A percentile compares a stretch with the other conserved stretches of the same genome.
Evolutionary conservation across 148 eudicot genomes (phyloP).

Genomic region (Fagopyrum homotropicum): DNA sequence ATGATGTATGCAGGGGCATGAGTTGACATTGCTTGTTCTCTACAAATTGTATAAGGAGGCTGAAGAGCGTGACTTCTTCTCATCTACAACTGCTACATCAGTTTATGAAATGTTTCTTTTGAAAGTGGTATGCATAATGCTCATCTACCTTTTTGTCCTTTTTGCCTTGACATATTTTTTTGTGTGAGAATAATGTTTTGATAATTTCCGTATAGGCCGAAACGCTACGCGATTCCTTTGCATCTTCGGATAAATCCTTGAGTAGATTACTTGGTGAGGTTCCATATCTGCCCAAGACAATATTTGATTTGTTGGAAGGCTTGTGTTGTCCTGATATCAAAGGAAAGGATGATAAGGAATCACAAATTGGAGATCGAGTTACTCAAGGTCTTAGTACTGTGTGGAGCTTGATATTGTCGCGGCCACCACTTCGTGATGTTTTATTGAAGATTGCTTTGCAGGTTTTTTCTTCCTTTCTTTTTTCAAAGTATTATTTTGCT

Average conservation of each 20-base stretch:
- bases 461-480: slow-evolving; percentile 32
- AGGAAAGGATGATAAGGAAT: slow-evolving; percentile 61
- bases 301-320: slow-evolving; percentile 57
- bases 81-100: slow-evolving; percentile 80
- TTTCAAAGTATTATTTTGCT: background rate
- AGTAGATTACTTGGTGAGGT: slow-evolving; percentile 77
- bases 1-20: slow-evolving; percentile 69
- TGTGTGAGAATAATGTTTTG: slow-evolving; percentile 12
- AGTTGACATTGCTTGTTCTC: slow-evolving; percentile 91
- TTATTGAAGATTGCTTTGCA: slow-evolving; percentile 78
- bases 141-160: background rate
- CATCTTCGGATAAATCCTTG: slow-evolving; percentile 84
- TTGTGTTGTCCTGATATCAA: slow-evolving; percentile 68
- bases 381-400: slow-evolving; percentile 92
- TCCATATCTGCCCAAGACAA: slow-evolving; percentile 82
- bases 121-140: slow-evolving; percentile 53
- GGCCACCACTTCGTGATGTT: slow-evolving; percentile 73
- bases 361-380: slow-evolving; percentile 77
- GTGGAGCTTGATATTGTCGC: slow-evolving; percentile 74
- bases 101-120: slow-evolving; percentile 86
- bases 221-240: slow-evolving; percentile 80
- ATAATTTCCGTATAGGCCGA: slow-evolving; percentile 55
- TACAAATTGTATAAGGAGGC: slow-evolving; percentile 86
- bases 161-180: slow-evolving; percentile 4
- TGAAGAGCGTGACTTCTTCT: slow-evolving; percentile 80